Evolutionary conservation across 2,329 filamentous ascomycete genomes (phyloP).

Genomic region (Capronia epimyces): DNA sequence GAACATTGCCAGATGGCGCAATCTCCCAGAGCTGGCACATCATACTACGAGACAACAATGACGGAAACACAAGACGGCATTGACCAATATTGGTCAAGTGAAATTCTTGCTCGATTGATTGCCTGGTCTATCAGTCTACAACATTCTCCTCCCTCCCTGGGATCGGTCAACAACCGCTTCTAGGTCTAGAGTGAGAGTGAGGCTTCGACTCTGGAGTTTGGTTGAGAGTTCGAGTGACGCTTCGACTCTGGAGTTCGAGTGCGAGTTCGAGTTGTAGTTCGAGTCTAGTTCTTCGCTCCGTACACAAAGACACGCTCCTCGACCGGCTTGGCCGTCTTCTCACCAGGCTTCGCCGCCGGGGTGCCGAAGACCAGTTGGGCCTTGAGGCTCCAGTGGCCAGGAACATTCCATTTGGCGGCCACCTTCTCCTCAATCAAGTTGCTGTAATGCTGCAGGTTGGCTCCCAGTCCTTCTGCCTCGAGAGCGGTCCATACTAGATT

Average conservation of each 20-base stretch:
- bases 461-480: constrained; percentile 75
- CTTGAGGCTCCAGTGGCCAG: constrained; percentile 67
- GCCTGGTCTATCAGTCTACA: background rate
- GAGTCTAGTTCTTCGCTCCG: constrained; percentile 11
- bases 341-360: constrained; percentile 13
- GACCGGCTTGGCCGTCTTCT: constrained; percentile 23
- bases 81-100: too few species aligned
- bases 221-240: background rate
- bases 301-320: constrained; percentile 22
- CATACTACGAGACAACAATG: background rate
- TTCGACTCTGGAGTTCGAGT: background rate
- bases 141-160: background rate
- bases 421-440: constrained; percentile 73
- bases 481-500: constrained; percentile 69
- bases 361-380: constrained; percentile 78
- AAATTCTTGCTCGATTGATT: background rate
- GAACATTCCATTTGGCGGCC: constrained; percentile 62
- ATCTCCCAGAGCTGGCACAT: background rate
- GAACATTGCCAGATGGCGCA: too few species aligned
- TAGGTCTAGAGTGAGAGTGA: too few species aligned
- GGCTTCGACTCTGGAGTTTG: background rate
- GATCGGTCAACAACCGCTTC: too few species aligned
- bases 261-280: background rate
- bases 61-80: too few species aligned
- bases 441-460: constrained; percentile 92